Percentiles rank a stretch among this genome's conserved stretches.
phyloP scores from a whole-genome alignment of 164 flowering plant species.

The Vitis riparia region DNA sequence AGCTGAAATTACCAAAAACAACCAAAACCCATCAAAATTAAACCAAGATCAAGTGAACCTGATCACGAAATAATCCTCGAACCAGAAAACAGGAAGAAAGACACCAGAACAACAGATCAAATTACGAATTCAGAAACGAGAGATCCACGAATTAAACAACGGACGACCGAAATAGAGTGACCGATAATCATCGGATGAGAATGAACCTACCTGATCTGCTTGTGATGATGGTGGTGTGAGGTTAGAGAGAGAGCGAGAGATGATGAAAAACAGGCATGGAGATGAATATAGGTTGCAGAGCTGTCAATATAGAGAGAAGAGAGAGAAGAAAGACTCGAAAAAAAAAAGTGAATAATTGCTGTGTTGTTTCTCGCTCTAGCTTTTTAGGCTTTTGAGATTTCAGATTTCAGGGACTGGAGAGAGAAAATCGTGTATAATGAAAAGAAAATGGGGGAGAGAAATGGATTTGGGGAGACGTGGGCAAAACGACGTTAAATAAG shows the following conservation, averaged over 20 bases:
- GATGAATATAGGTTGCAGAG: conserved; percentile 17
- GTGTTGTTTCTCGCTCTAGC: conserved; percentile 27
- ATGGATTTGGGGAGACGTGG: not conserved
- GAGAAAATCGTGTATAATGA: no score
- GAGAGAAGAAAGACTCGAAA: conserved; percentile 8
- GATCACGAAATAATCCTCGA: not conserved
- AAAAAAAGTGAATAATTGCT: conserved; percentile 35
- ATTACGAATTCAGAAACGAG: not conserved
- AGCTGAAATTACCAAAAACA: conserved; percentile 6
- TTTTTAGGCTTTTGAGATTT: conserved; percentile 19
- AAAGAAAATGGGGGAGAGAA: conserved; percentile 4
- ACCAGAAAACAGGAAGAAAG: not conserved
- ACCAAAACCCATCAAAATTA: not conserved
- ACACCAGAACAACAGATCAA: not conserved
- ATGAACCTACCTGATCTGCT: conserved; percentile 20
- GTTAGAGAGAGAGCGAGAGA: conserved; percentile 8
- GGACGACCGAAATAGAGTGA: not conserved
- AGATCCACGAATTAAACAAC: not conserved
- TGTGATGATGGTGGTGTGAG: conserved; percentile 4
- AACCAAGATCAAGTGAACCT: not conserved
- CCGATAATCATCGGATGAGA: not conserved
- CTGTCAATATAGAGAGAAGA: conserved; percentile 30
- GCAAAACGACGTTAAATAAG: no score
- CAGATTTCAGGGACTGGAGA: no score
- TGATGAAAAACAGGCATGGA: conserved; percentile 8